These are phyloP conservation scores for Candida piceae DNA, from an alignment of 805 yeast species.

Conservation along the genomic window DNA sequence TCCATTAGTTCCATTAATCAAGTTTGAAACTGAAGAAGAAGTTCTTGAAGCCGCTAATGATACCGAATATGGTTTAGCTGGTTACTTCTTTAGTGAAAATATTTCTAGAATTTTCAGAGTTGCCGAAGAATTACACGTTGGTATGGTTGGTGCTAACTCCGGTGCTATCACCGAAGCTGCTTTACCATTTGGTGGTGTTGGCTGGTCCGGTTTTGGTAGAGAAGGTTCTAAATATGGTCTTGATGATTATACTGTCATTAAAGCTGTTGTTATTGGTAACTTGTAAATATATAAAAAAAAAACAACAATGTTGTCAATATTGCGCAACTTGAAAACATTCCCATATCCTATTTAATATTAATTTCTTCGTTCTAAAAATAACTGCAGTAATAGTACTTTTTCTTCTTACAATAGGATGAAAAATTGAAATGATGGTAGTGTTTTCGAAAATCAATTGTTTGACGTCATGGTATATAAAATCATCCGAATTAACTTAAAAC, in stretches of 20 bases:
- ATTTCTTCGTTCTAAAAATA: too few relatives aligned
- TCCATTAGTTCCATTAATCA: slow-evolving; percentile 68
- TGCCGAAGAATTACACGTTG: slow-evolving; percentile 65
- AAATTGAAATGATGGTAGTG: too few relatives aligned
- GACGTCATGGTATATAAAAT: too few relatives aligned
- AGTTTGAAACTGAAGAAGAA: slow-evolving; percentile 60
- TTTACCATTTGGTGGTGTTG: slow-evolving; percentile 75
- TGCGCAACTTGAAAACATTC: too few relatives aligned
- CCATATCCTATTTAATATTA: too few relatives aligned
- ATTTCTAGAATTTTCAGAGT: slow-evolving; percentile 50
- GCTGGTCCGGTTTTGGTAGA: slow-evolving; percentile 75
- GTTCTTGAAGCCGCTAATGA: slow-evolving; percentile 59
- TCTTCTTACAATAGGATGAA: too few relatives aligned
- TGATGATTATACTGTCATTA: slow-evolving; percentile 65
- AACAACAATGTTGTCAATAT: too few relatives aligned
- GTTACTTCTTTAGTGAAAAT: slow-evolving; percentile 62
- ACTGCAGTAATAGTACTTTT: too few relatives aligned
- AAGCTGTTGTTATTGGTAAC: slow-evolving; percentile 54
- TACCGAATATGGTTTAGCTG: slow-evolving; percentile 71
- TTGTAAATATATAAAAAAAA: slow-evolving; percentile 12
- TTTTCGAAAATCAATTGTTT: too few relatives aligned
- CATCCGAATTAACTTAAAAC: too few relatives aligned
- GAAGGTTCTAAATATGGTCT: slow-evolving; percentile 75
- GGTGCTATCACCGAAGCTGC: slow-evolving; percentile 66
- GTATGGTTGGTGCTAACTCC: slow-evolving; percentile 80